phyloP scores from a whole-genome alignment of 768 basidiomycete genomes.

The Suillus clintonianus region DNA sequence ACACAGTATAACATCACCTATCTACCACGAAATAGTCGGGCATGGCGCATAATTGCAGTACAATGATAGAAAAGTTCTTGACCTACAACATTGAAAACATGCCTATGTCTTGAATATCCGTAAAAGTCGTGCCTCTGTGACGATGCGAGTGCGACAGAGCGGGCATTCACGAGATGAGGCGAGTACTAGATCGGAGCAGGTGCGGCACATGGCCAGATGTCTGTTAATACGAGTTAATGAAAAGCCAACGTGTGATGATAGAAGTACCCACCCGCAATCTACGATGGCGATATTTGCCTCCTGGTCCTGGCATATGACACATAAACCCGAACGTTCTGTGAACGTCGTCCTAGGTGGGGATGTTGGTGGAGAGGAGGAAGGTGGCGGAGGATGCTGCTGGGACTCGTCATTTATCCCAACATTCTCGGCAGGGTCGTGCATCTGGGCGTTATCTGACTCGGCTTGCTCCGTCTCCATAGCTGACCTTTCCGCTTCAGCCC shows the following conservation, averaged over 20 bases:
- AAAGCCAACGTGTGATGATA: background rate
- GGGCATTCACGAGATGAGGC: slow-evolving; percentile 84
- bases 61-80: background rate
- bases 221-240: slow-evolving; percentile 34
- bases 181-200: slow-evolving; percentile 80
- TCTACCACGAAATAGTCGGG: background rate
- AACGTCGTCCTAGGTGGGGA: slow-evolving; percentile 21
- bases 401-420: slow-evolving; percentile 5
- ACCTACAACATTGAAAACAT: background rate
- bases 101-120: slow-evolving; percentile 65
- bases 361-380: slow-evolving; percentile 19
- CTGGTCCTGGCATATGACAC: slow-evolving; percentile 92
- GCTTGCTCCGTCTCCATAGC: slow-evolving; percentile 1
- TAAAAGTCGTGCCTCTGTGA: slow-evolving; percentile 78
- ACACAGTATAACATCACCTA: background rate
- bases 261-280: slow-evolving; percentile 80
- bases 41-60: background rate
- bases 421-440: slow-evolving; percentile 1
- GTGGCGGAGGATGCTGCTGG: slow-evolving; percentile 11
- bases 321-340: slow-evolving; percentile 72
- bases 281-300: slow-evolving; percentile 93
- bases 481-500: slow-evolving; percentile 13
- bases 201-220: slow-evolving; percentile 79
- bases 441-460: slow-evolving; percentile 6
- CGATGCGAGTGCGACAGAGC: slow-evolving; percentile 84